These are phyloP conservation scores for Raffaelea albimanens DNA, from an alignment of 2,329 filamentous ascomycete genomes.

Conservation along the genomic window DNA sequence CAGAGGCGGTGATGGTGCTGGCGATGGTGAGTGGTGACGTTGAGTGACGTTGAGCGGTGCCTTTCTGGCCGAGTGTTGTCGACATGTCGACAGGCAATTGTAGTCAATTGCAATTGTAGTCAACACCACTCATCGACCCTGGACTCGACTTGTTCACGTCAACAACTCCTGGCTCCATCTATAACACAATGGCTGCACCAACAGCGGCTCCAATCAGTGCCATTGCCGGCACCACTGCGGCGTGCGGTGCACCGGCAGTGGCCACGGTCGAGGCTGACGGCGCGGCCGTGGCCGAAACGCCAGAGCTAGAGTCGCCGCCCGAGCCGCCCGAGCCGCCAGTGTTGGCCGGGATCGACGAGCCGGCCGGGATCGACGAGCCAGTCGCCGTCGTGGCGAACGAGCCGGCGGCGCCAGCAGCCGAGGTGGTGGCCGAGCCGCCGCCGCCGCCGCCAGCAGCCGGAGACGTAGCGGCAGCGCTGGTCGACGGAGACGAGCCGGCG, in stretches of 20 bases:
- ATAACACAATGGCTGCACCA: too few species aligned
- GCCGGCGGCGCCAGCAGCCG: not conserved
- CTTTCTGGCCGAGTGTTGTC: not conserved
- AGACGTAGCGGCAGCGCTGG: not conserved
- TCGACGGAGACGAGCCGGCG: conserved; percentile 3
- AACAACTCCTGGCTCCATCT: too few species aligned
- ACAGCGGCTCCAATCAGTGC: too few species aligned
- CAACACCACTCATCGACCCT: too few species aligned
- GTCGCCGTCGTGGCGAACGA: not conserved
- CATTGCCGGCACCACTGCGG: too few species aligned
- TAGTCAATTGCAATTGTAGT: too few species aligned
- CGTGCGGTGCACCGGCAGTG: conserved; percentile 8
- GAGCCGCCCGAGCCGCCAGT: not conserved
- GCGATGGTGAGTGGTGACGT: too few species aligned
- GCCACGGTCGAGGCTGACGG: conserved; percentile 6
- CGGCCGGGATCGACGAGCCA: not conserved
- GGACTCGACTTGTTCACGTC: too few species aligned
- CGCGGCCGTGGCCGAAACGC: not conserved
- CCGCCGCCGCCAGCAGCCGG: not conserved
- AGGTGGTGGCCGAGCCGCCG: not conserved
- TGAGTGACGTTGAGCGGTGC: too few species aligned
- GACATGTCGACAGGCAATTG: not conserved
- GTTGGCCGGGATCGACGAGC: not conserved
- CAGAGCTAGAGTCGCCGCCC: not conserved
- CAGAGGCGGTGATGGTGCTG: too few species aligned